Evolutionary conservation across 306 rosid genomes (phyloP).

Genomic region (Crataegus laevigata): DNA sequence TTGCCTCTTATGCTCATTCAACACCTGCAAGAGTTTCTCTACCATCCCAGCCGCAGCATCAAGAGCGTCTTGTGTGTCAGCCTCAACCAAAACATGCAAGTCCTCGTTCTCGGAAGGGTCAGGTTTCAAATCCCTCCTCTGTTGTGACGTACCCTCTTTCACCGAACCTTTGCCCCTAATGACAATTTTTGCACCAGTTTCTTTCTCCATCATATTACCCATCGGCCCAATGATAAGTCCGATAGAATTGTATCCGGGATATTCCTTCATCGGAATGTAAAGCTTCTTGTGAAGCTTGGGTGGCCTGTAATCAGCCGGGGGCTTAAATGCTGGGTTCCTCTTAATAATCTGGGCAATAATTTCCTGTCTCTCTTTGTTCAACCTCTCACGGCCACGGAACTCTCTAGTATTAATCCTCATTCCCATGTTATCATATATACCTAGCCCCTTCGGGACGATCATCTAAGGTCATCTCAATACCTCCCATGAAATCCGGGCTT

Average conservation of each 20-base stretch:
- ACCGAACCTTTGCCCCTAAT: slow-evolving; percentile 94
- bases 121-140: slow-evolving; percentile 88
- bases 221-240: slow-evolving; percentile 95
- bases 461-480: slow-evolving; percentile 86
- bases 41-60: slow-evolving; percentile 99
- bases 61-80: slow-evolving; percentile 74
- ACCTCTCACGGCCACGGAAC: slow-evolving; percentile 85
- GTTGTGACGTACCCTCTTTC: slow-evolving; percentile 91
- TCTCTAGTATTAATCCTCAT: slow-evolving; percentile 89
- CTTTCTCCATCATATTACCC: slow-evolving; percentile 97
- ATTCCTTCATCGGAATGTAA: slow-evolving; percentile 93
- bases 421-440: slow-evolving; percentile 80
- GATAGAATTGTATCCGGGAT: slow-evolving; percentile 88
- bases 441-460: slow-evolving; percentile 96
- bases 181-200: slow-evolving; percentile 93
- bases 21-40: slow-evolving; percentile 91
- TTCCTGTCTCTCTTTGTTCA: slow-evolving; percentile 87
- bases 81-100: slow-evolving; percentile 96
- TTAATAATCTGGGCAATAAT: slow-evolving; percentile 87
- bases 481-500: slow-evolving; percentile 98
- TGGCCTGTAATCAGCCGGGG: slow-evolving; percentile 94
- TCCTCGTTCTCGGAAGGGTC: slow-evolving; percentile 95
- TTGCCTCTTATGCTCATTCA: slow-evolving; percentile 97
- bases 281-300: slow-evolving; percentile 99
- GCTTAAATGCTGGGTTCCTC: slow-evolving; percentile 90